Evolutionary conservation across 495 filamentous ascomycete species (phyloP).

Genomic region (Barbatosphaeria neglecta): DNA sequence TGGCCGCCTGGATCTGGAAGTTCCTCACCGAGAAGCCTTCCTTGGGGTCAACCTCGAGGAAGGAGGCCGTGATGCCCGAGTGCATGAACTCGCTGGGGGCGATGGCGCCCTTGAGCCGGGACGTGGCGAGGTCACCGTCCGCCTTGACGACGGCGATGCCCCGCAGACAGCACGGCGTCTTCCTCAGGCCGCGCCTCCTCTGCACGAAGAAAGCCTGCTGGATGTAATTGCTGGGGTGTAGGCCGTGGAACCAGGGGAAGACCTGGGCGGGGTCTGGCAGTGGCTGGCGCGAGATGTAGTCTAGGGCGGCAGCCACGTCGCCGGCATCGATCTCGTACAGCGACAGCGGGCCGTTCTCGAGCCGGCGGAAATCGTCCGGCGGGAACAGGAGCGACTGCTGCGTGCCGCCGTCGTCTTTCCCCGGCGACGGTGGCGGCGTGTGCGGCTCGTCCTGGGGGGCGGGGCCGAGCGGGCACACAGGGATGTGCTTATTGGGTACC

Average conservation of each 20-base stretch:
- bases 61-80: slow-evolving; percentile 29
- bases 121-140: slow-evolving; percentile 61
- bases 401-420: slow-evolving; percentile 34
- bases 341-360: slow-evolving; percentile 44
- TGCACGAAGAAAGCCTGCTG: slow-evolving; percentile 82
- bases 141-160: slow-evolving; percentile 82
- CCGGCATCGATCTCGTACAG: slow-evolving; percentile 63
- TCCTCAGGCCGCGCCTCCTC: slow-evolving; percentile 56
- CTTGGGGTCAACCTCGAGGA: slow-evolving; percentile 68
- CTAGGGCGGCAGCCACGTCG: slow-evolving; percentile 57
- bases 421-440: slow-evolving; percentile 57
- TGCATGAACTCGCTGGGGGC: slow-evolving; percentile 65
- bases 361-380: slow-evolving; percentile 45
- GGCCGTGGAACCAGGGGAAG: slow-evolving; percentile 95
- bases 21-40: slow-evolving; percentile 82
- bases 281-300: slow-evolving; percentile 62
- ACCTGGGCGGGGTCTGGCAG: slow-evolving; percentile 72
- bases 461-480: slow-evolving; percentile 70
- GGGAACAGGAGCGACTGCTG: slow-evolving; percentile 62
- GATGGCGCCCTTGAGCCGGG: slow-evolving; percentile 78
- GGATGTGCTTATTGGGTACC: slow-evolving; percentile 85
- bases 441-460: slow-evolving; percentile 46
- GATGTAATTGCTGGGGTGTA: slow-evolving; percentile 81
- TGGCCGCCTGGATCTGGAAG: slow-evolving; percentile 92
- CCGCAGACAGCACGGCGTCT: slow-evolving; percentile 68